A percentile compares a stretch with the other conserved stretches of the same genome.
phyloP scores from a whole-genome alignment of 345 rosid genomes.

The Salix suchowensis region DNA sequence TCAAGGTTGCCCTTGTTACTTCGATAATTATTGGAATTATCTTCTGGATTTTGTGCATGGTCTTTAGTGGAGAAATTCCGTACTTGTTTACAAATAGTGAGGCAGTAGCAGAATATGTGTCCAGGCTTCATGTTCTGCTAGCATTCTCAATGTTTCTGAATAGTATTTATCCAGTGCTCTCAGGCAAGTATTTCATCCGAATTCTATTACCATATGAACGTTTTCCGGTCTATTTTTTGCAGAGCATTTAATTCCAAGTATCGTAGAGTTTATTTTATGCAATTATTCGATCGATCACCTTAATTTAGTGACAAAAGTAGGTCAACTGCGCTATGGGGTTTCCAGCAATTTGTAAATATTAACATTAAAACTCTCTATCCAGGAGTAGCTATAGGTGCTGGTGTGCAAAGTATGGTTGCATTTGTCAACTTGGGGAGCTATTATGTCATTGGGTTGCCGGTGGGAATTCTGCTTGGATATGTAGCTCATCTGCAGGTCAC shows the following conservation, averaged over 20 bases:
- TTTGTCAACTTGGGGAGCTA: conserved; percentile 45
- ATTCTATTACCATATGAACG: no score
- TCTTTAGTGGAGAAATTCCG: conserved; percentile 24
- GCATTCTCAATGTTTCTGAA: conserved; percentile 41
- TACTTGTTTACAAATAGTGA: conserved; percentile 28
- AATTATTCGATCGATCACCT: no score
- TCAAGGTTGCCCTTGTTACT: conserved; percentile 26
- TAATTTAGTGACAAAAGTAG: background rate
- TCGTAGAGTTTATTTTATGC: background rate
- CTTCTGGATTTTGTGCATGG: conserved; percentile 33
- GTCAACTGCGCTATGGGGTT: background rate
- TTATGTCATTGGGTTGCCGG: conserved; percentile 44
- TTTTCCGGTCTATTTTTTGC: background rate
- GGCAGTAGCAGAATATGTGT: conserved; percentile 25
- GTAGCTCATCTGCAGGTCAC: conserved; percentile 24
- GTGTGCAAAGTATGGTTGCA: conserved; percentile 40
- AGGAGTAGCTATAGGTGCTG: conserved; percentile 56
- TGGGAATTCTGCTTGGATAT: conserved; percentile 34
- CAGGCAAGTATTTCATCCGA: conserved; percentile 15
- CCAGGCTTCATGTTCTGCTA: conserved; percentile 32
- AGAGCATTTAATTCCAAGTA: background rate
- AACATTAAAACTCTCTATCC: background rate
- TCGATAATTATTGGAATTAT: conserved; percentile 22
- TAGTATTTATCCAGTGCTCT: conserved; percentile 35
- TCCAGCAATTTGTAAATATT: no score